These are phyloP conservation scores for Oryza brachyantha DNA, from an alignment of 176 grass and related monocot species.

Conservation along the genomic window DNA sequence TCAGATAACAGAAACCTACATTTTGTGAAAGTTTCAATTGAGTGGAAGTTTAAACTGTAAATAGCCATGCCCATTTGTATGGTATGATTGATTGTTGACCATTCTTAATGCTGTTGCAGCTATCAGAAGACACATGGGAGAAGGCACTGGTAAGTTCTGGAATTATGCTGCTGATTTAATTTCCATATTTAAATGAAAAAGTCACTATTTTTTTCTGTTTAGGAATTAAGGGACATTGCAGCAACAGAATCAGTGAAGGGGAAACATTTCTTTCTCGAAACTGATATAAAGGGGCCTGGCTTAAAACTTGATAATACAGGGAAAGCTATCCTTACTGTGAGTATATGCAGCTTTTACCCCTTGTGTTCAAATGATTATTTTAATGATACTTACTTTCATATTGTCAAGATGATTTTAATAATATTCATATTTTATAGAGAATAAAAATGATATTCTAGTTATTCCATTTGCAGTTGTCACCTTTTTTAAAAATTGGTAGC, in stretches of 20 bases:
- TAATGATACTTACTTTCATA: slow-evolving; percentile 10
- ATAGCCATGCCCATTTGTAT: slow-evolving; percentile 11
- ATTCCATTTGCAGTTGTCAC: background rate
- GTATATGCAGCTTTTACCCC: slow-evolving; percentile 34
- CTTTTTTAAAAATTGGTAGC: background rate
- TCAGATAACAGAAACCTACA: background rate
- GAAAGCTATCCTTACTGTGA: slow-evolving; percentile 89
- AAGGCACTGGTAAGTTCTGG: slow-evolving; percentile 77
- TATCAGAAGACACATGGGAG: slow-evolving; percentile 73
- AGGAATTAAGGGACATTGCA: slow-evolving; percentile 85
- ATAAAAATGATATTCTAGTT: slow-evolving; percentile 8
- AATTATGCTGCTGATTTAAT: slow-evolving; percentile 9
- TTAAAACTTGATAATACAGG: slow-evolving; percentile 91
- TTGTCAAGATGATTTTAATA: slow-evolving; percentile 7
- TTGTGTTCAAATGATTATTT: background rate
- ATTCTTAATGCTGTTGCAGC: slow-evolving; percentile 46
- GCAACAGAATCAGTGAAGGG: slow-evolving; percentile 59
- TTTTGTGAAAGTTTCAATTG: background rate
- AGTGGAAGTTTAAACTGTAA: background rate
- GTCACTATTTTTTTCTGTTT: slow-evolving; percentile 19
- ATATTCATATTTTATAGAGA: background rate
- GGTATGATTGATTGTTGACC: slow-evolving; percentile 27
- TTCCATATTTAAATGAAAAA: background rate
- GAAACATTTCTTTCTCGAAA: slow-evolving; percentile 94
- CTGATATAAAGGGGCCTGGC: slow-evolving; percentile 85